These are phyloP conservation scores for Arabidopsis arenosa DNA, from an alignment of 345 rosid species.

Conservation along the genomic window DNA sequence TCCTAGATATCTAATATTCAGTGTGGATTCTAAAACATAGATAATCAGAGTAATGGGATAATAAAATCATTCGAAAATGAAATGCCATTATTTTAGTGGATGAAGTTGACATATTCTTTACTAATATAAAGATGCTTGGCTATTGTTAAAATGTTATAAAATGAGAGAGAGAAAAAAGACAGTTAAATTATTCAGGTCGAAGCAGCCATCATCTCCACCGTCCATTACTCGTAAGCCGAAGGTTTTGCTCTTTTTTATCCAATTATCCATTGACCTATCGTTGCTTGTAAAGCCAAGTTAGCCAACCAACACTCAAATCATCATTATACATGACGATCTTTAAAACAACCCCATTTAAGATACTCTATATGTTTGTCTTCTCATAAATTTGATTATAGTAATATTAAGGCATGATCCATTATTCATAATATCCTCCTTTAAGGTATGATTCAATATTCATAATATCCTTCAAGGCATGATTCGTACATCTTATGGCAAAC, in stretches of 20 bases:
- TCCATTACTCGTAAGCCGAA: constrained; percentile 39
- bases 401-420: too few species aligned
- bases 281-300: constrained; percentile 46
- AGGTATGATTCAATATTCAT: neutral
- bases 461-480: neutral
- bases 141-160: constrained; percentile 1
- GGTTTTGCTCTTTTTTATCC: neutral
- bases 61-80: neutral
- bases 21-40: neutral
- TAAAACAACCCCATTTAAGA: constrained; percentile 32
- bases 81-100: neutral
- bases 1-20: neutral
- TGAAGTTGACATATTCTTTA: constrained; percentile 12
- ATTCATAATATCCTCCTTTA: too few species aligned
- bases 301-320: constrained; percentile 40
- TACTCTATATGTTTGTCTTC: constrained; percentile 17
- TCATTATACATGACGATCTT: constrained; percentile 35
- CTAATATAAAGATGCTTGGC: constrained; percentile 6
- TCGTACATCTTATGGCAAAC: neutral
- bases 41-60: neutral
- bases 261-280: constrained; percentile 42
- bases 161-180: neutral
- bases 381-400: neutral
- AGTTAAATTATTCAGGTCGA: constrained; percentile 17
- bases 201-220: constrained; percentile 40